Evolutionary conservation across 75 land plant species (phyloP).

Genomic region (Picea sitchensis): DNA sequence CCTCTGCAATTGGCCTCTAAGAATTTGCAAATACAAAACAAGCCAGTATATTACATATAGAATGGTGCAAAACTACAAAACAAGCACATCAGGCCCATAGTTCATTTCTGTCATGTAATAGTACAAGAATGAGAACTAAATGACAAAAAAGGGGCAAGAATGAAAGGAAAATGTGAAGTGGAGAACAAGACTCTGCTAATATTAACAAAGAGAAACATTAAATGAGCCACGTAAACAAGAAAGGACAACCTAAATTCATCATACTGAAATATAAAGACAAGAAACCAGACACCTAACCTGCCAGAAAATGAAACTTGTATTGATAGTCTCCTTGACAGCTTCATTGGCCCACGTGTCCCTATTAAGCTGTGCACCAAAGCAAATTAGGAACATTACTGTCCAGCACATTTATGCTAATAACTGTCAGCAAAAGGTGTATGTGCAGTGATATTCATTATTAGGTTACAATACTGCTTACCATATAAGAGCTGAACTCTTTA

Average conservation of each 20-base stretch:
- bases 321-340: slow-evolving; percentile 85
- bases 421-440: neutral
- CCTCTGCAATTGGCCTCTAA: no score
- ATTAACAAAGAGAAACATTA: neutral
- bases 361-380: slow-evolving; percentile 66
- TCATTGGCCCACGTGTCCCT: slow-evolving; percentile 98
- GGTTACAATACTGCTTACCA: slow-evolving; percentile 43
- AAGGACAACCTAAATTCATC: neutral
- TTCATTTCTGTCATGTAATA: neutral
- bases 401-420: neutral
- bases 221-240: neutral
- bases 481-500: slow-evolving; percentile 89
- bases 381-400: slow-evolving; percentile 4
- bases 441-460: neutral
- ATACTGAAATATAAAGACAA: neutral
- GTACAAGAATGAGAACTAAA: neutral
- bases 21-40: neutral
- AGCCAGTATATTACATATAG: neutral
- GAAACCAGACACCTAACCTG: slow-evolving; percentile 51
- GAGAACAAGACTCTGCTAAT: no score
- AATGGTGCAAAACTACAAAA: neutral
- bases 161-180: no score
- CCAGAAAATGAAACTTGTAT: slow-evolving; percentile 93
- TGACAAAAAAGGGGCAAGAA: neutral
- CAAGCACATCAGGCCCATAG: neutral